These are phyloP conservation scores for Plasmopara halstedii DNA, from an alignment of 352 stramenopile species.

Conservation along the genomic window DNA sequence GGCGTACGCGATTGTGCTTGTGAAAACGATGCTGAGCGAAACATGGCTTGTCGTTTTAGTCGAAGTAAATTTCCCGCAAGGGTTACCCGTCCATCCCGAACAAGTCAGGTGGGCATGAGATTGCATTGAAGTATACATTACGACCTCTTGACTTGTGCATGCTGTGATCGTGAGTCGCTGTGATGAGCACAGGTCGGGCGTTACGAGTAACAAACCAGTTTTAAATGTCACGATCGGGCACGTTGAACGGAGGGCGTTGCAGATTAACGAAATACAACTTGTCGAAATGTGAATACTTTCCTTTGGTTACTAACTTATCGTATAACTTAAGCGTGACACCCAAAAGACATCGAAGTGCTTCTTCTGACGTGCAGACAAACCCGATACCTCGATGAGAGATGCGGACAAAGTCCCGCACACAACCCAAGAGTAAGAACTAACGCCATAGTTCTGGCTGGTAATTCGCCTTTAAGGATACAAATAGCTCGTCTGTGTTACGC, in stretches of 20 bases:
- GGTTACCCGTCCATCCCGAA: too few relatives aligned
- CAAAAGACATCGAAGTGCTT: not conserved
- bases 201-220: not conserved
- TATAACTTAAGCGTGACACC: not conserved
- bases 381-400: not conserved
- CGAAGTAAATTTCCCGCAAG: too few relatives aligned
- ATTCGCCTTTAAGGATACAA: not conserved
- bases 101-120: not conserved
- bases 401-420: not conserved
- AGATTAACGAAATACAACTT: not conserved
- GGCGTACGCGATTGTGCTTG: not conserved
- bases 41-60: too few relatives aligned
- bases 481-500: not conserved
- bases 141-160: not conserved
- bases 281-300: not conserved
- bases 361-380: not conserved
- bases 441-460: not conserved
- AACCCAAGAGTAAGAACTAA: not conserved
- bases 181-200: not conserved
- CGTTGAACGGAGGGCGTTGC: not conserved
- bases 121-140: not conserved
- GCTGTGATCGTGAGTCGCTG: not conserved
- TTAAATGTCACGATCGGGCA: not conserved
- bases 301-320: not conserved
- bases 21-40: not conserved